phyloP scores from a whole-genome alignment of 2,329 filamentous ascomycete genomes.

The Ascochyta viciae-villosae region DNA sequence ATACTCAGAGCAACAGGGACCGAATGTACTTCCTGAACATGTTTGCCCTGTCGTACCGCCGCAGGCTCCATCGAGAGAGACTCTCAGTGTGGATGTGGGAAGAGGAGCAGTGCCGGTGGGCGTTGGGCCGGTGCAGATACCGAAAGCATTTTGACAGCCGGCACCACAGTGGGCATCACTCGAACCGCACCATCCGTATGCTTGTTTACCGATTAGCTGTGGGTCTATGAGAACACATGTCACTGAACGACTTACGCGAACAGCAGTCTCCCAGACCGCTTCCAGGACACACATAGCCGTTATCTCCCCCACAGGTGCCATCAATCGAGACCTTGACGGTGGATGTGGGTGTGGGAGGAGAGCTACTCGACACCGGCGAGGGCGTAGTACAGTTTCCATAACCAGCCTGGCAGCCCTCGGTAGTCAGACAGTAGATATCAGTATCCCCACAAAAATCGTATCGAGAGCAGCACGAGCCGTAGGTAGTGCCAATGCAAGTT shows the following conservation, averaged over 20 bases:
- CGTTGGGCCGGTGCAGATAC: conserved; percentile 12
- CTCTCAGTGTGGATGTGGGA: conserved; percentile 16
- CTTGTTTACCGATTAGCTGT: not conserved
- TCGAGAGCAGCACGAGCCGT: conserved; percentile 22
- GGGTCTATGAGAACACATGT: not conserved
- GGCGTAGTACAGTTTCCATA: conserved; percentile 31
- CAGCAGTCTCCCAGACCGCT: conserved; percentile 29
- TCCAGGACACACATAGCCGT: conserved; percentile 23
- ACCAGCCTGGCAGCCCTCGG: conserved; percentile 34
- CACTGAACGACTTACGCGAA: conserved; percentile 6
- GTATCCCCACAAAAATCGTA: conserved; percentile 49
- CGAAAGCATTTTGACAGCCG: conserved; percentile 22
- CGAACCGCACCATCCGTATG: conserved; percentile 24
- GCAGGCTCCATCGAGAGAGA: conserved; percentile 16
- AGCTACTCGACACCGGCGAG: conserved; percentile 6
- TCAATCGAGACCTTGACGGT: conserved; percentile 16
- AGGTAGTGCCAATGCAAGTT: conserved; percentile 12
- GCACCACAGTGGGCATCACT: conserved; percentile 5
- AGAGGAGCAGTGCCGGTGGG: conserved; percentile 20
- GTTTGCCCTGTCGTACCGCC: conserved; percentile 13
- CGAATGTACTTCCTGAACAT: conserved; percentile 13
- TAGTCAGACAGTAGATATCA: conserved; percentile 28
- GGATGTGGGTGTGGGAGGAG: conserved; percentile 13
- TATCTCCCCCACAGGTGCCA: conserved; percentile 20
- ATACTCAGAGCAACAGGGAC: conserved; percentile 15